These are phyloP conservation scores for Purpureocillium lavendulum DNA, from an alignment of 2,329 filamentous ascomycete species.

Conservation along the genomic window DNA sequence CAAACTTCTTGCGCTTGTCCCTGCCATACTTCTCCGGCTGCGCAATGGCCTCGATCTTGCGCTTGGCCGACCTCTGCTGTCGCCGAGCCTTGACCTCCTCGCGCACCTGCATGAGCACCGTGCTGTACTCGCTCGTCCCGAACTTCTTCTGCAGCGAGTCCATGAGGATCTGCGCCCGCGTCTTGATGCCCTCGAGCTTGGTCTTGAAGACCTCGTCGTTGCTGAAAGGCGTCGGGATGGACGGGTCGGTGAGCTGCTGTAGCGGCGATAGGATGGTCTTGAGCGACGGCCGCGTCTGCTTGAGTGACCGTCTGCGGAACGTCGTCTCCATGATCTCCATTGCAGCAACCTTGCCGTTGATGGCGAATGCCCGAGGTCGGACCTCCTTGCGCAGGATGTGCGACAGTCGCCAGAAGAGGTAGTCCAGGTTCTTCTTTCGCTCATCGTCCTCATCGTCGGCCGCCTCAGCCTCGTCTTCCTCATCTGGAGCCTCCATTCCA, in stretches of 20 bases:
- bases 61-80: conserved; percentile 69
- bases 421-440: conserved; percentile 45
- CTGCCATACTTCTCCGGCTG: conserved; percentile 71
- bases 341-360: conserved; percentile 67
- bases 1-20: conserved; percentile 75
- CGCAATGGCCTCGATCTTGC: conserved; percentile 78
- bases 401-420: conserved; percentile 71
- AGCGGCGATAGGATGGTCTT: conserved; percentile 53
- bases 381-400: conserved; percentile 72
- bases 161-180: conserved; percentile 68
- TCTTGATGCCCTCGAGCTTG: conserved; percentile 61
- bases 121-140: conserved; percentile 73
- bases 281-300: conserved; percentile 53
- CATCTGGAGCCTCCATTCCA: conserved; percentile 28
- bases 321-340: conserved; percentile 68
- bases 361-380: conserved; percentile 50
- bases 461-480: conserved; percentile 34
- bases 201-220: conserved; percentile 61
- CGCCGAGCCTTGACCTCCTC: conserved; percentile 64
- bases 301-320: conserved; percentile 48
- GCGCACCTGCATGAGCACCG: conserved; percentile 62
- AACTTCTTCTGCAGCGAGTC: conserved; percentile 77
- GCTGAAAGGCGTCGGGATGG: conserved; percentile 63
- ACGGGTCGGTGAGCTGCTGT: conserved; percentile 75
- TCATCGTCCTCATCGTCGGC: conserved; percentile 30